These are phyloP conservation scores for Zizania latifolia DNA, from an alignment of 176 grass and related monocot genomes.

Conservation along the genomic window DNA sequence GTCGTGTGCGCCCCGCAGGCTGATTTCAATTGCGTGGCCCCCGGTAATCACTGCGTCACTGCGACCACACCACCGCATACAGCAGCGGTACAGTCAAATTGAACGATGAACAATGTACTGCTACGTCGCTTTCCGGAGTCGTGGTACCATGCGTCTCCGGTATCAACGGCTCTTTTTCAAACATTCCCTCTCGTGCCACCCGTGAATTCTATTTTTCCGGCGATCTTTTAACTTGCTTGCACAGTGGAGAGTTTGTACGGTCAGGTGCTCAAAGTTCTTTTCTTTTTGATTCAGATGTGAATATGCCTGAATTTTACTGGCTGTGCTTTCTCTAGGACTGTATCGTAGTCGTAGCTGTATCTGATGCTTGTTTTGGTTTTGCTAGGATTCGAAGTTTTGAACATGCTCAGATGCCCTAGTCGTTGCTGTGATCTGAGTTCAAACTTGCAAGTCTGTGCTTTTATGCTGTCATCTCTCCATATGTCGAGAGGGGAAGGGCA, in stretches of 20 bases:
- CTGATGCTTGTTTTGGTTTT: background rate
- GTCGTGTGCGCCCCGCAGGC: too few species aligned
- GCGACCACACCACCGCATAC: too few species aligned
- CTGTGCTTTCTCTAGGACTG: too few species aligned
- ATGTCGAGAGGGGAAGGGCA: background rate
- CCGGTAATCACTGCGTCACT: too few species aligned
- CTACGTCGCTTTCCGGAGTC: background rate
- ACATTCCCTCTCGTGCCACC: background rate
- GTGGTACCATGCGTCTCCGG: background rate
- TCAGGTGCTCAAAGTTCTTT: too few species aligned
- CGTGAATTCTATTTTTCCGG: background rate
- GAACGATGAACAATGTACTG: background rate
- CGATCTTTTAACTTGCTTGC: background rate
- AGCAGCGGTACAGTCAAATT: background rate
- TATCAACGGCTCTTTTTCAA: constrained; percentile 39
- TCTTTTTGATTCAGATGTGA: too few species aligned
- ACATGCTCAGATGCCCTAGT: too few species aligned
- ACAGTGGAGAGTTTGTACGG: background rate
- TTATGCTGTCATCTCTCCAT: background rate
- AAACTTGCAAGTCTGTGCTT: background rate
- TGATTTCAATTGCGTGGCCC: too few species aligned
- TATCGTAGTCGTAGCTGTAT: too few species aligned
- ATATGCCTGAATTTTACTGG: too few species aligned
- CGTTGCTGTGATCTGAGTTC: constrained; percentile 17
- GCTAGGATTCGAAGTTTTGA: background rate